Conservation (phyloP, 2,329 filamentous ascomycete species). For the Sporothrix schenckii region DNA sequence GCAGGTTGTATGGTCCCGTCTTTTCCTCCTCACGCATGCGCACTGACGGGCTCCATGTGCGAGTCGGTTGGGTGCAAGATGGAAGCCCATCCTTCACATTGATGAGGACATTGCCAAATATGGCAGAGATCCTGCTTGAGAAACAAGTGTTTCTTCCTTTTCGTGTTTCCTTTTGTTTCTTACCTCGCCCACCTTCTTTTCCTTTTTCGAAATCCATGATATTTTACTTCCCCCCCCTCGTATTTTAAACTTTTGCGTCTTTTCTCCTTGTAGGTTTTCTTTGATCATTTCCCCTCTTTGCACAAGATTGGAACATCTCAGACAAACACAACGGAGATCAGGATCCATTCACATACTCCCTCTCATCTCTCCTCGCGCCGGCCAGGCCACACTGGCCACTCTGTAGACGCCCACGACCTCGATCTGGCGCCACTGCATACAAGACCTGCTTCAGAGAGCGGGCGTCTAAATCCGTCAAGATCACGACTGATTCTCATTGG, state of each 20-base stretch:
- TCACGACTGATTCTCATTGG: conserved; percentile 48
- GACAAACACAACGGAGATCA: conserved; percentile 6
- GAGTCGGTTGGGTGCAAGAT: conserved; percentile 14
- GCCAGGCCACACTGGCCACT: conserved; percentile 29
- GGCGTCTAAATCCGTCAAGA: conserved; percentile 53
- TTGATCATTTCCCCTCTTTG: not conserved
- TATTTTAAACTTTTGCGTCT: not conserved
- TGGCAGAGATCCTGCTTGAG: conserved; percentile 4
- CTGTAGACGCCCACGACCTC: conserved; percentile 34
- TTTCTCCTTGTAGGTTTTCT: not conserved
- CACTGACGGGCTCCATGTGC: not conserved
- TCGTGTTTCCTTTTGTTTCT: conserved; percentile 20
- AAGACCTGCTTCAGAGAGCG: conserved; percentile 37
- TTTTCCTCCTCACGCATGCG: not conserved
- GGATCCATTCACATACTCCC: conserved; percentile 12
- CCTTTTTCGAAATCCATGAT: not conserved
- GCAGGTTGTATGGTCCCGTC: not conserved
- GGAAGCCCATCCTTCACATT: conserved; percentile 12
- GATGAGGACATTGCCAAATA: conserved; percentile 2
- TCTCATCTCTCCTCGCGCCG: conserved; percentile 35
- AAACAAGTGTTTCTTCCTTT: not conserved
- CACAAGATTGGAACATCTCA: conserved; percentile 5
- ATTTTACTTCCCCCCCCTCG: not conserved
- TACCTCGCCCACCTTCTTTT: not conserved
- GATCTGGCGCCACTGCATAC: conserved; percentile 44